Conservation (phyloP, 2,329 filamentous ascomycete species). For the Lojkania enalia region DNA sequence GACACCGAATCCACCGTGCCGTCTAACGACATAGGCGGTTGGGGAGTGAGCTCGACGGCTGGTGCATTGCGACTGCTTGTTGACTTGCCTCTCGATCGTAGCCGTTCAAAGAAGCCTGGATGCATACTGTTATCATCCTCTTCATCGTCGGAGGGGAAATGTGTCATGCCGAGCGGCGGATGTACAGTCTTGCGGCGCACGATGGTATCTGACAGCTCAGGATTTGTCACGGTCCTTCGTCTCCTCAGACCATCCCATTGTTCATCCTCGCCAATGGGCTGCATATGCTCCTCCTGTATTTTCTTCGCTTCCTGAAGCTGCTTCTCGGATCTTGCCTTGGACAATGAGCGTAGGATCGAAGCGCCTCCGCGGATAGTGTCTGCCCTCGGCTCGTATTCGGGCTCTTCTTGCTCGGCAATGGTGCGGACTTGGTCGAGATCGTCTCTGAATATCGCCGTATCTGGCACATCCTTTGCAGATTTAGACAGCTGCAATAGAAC, state of each 20-base stretch:
- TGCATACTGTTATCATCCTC: constrained; percentile 47
- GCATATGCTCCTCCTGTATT: constrained; percentile 79
- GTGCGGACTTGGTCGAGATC: constrained; percentile 94
- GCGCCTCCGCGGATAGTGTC: constrained; percentile 92
- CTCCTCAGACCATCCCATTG: constrained; percentile 87
- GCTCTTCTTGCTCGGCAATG: constrained; percentile 91
- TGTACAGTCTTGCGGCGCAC: constrained; percentile 59
- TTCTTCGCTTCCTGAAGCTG: constrained; percentile 79
- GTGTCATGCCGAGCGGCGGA: constrained; percentile 85
- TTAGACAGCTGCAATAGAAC: constrained; percentile 95
- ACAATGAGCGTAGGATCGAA: constrained; percentile 83
- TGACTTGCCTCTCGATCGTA: constrained; percentile 41
- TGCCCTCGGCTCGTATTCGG: constrained; percentile 94
- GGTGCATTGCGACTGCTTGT: constrained; percentile 28
- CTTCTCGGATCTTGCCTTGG: constrained; percentile 72
- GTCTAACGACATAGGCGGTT: constrained; percentile 17
- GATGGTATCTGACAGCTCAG: constrained; percentile 44
- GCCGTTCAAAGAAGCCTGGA: constrained; percentile 52
- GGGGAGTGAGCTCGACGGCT: constrained; percentile 25
- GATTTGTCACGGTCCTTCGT: constrained; percentile 62
- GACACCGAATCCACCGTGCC: constrained; percentile 26
- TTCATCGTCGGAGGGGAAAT: constrained; percentile 69
- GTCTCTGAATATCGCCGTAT: constrained; percentile 86
- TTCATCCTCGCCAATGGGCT: constrained; percentile 77
- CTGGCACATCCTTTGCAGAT: constrained; percentile 95